Base-by-base conservation (phyloP, 306 rosid genomes). In the Vigna angularis region DNA sequence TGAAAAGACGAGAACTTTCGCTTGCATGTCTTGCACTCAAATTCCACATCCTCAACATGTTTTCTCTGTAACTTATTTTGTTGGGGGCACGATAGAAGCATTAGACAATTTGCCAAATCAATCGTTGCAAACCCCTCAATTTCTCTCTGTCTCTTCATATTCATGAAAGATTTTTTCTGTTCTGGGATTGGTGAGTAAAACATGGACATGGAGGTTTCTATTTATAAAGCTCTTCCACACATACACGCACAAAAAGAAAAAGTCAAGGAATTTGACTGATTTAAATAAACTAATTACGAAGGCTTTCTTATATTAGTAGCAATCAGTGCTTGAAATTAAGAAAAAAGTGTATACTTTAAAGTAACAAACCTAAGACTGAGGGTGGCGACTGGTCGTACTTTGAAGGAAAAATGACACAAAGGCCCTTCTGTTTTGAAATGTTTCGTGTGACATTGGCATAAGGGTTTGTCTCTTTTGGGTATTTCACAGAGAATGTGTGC, bases 21-120 rank as follows among this genome's bases (percentile, higher is more conserved):
- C 71, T 87, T 90, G 81, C 97, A 94, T 2, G 96, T 90, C 76
- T 94, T 94, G 90, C 98, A 94, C 70, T 84, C 88, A 70, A 84
- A 87, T 36, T 83, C 82, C 15, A 20, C 66, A 36, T 10, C 38
- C 6, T 13, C 72, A 9, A 32, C n/a, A 26, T 34, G 7, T 55
- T 26, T 70, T 0, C 4, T 52, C 0, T 0, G 62, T 14, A 49
- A 51, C 26, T 73, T 76, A 49, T 57, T 34, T 11, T 79, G 55
- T 51, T 68, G 17, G 32, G 64, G 83, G 65, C 7, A 32, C 26
- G 97, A 83, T 2, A 88, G 79, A 0, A 86, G 63, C 86, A 83
- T 74, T 3, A 84, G 80, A 57, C 84, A 88, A 34, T 83, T 85
- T 3, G 81, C 87, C 72, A 87, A 45, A 77, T 89, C 84, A 8